Conservation (phyloP, 352 stramenopile species). For the Globisporangium abappressorium region DNA sequence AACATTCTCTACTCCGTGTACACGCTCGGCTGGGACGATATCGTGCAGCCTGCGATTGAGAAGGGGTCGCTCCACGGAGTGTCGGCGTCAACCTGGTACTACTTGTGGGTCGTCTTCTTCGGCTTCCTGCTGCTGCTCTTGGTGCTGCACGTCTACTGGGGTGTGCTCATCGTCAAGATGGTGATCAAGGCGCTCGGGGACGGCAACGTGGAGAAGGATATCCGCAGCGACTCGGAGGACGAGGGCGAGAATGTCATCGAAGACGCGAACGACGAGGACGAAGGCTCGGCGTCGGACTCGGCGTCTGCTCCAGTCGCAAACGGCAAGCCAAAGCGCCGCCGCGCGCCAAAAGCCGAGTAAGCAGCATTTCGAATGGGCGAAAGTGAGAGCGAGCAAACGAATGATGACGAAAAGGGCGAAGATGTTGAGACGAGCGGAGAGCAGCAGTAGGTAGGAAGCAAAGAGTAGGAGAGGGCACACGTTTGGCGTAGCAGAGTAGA, state of each 20-base stretch:
- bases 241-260: conserved; percentile 41
- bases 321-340: conserved; percentile 51
- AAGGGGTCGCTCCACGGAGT: conserved; percentile 38
- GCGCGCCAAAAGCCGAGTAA: conserved; percentile 68
- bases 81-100: conserved; percentile 49
- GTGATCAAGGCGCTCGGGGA: conserved; percentile 54
- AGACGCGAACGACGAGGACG: conserved; percentile 17
- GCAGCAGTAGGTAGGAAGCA: not conserved
- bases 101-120: conserved; percentile 50
- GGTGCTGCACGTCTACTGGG: conserved; percentile 76
- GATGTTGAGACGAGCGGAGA: not conserved
- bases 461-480: not conserved
- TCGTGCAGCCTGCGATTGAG: conserved; percentile 47
- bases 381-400: conserved; percentile 3
- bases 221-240: conserved; percentile 74
- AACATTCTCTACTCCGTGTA: conserved; percentile 73
- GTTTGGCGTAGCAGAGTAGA: conserved; percentile 5
- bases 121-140: conserved; percentile 58
- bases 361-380: not conserved
- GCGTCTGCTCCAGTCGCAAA: conserved; percentile 13
- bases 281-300: conserved; percentile 17
- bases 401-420: not conserved
- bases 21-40: conserved; percentile 41
- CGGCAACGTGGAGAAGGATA: conserved; percentile 79
- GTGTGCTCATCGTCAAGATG: conserved; percentile 75